A percentile compares a stretch with the other conserved stretches of the same genome.
Evolutionary conservation across 228 moss, liverwort and hornwort genomes (phyloP).

Genomic region (Sphagnum fallax): DNA sequence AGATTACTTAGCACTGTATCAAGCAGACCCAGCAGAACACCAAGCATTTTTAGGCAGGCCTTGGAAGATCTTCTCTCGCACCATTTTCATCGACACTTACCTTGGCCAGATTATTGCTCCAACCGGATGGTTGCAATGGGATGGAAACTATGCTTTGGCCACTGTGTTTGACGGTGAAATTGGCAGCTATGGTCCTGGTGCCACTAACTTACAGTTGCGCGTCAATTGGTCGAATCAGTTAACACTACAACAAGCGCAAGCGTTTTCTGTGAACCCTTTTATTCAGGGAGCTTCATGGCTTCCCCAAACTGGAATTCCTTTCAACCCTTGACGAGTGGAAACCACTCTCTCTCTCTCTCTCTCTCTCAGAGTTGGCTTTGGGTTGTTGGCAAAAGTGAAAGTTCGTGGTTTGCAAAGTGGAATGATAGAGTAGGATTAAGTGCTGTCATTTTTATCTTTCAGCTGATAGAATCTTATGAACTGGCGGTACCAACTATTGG

Average conservation of each 20-base stretch:
- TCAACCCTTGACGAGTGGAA: slow-evolving; percentile 16
- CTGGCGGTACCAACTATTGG: too few relatives aligned
- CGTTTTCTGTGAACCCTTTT: slow-evolving; percentile 57
- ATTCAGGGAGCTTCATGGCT: slow-evolving; percentile 60
- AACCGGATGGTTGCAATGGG: slow-evolving; percentile 73
- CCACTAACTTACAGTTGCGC: slow-evolving; percentile 17
- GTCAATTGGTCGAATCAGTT: slow-evolving; percentile 72
- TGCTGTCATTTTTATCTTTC: too few relatives aligned
- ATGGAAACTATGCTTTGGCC: slow-evolving; percentile 33
- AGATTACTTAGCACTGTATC: slow-evolving; percentile 19
- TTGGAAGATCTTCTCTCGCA: slow-evolving; percentile 68
- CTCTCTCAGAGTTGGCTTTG: too few relatives aligned
- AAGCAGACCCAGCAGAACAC: slow-evolving; percentile 24
- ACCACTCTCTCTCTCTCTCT: too few relatives aligned
- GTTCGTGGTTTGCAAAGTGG: too few relatives aligned
- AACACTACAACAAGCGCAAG: slow-evolving; percentile 22
- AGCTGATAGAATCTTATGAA: too few relatives aligned
- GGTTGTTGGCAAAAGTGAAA: too few relatives aligned
- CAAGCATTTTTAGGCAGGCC: slow-evolving; percentile 68
- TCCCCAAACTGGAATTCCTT: slow-evolving; percentile 33
- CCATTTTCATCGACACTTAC: slow-evolving; percentile 55
- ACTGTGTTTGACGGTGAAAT: slow-evolving; percentile 73
- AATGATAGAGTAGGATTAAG: too few relatives aligned
- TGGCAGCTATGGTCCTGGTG: slow-evolving; percentile 62
- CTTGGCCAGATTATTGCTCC: slow-evolving; percentile 45